Evolutionary conservation across 1,139 yeast species (phyloP), one percentile per base, ranked within the genome.

Genomic region (Kurtzmaniella natalensis): DNA sequence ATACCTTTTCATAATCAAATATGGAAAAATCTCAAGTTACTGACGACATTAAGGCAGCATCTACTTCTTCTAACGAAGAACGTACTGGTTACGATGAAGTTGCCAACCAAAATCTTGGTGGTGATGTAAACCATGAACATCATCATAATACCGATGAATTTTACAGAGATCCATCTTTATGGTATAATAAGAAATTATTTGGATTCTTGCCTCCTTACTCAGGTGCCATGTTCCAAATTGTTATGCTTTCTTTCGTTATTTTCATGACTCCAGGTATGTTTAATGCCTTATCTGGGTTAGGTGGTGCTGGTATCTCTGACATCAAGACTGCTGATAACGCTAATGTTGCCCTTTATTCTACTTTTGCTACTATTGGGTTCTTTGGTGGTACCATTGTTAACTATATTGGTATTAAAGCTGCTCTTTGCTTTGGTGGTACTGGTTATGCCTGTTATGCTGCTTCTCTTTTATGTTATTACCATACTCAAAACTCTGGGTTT

Each of bases 301-400:
- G 81, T 38, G 70, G 65, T 37, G 71, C 66, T 30, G 71, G 76
- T 23, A 59, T 65, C 42, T 55, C 59, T 30, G 58, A 62, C 39
- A 59, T 57, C 28, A 46, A 50, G 9, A 64, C 71, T 22, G 67
- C 78, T 28, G 74, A 72, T 46, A 70, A 76, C 46, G 70, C 81
- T 16, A 63, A 60, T 42, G 74, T 72, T 30, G 81, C 82, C 3
- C 59, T 77, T 36, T 71, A 78, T 50, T 63, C 75, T 20, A 70
- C 77, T 1, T 77, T 76, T 47, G 78, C 79, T 14, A 64, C 74
- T 17, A 50, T 76, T 37, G 83, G 82, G 32, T 73, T 78, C 57
- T 69, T 78, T 42, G 73, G 77, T 20, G 84, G 84, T 45, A 68
- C 80, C 37, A 64, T 77, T 37, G 70, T 76, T 52, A 77, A 78